phyloP scores from a whole-genome alignment of 257 asterid genomes.

The Solanum dulcamara region DNA sequence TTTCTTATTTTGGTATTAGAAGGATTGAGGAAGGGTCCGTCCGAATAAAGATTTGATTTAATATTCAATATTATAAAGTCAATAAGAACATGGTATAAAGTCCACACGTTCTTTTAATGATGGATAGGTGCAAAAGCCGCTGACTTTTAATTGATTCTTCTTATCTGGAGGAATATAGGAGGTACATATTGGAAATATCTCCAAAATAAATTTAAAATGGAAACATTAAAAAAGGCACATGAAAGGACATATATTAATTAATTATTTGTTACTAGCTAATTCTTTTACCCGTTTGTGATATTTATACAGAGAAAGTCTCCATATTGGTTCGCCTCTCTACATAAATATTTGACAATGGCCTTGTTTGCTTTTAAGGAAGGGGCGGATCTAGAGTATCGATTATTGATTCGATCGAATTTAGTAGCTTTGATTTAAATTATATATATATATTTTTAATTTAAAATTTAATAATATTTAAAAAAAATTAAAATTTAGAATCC shows the following conservation, averaged over 20 bases:
- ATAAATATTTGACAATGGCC: not conserved
- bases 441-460: not conserved
- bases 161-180: not conserved
- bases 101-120: not conserved
- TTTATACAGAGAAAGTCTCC: too few relatives aligned
- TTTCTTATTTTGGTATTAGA: not conserved
- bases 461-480: too few relatives aligned
- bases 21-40: not conserved
- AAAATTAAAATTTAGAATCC: not conserved
- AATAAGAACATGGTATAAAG: not conserved
- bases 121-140: not conserved
- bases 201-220: not conserved
- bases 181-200: not conserved
- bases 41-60: not conserved
- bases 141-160: not conserved
- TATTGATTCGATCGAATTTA: not conserved
- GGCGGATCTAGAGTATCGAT: not conserved
- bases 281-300: not conserved
- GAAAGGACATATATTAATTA: not conserved
- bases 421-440: too few relatives aligned
- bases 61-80: not conserved
- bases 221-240: not conserved
- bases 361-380: not conserved
- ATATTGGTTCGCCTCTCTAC: not conserved
- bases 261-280: not conserved